phyloP scores from a whole-genome alignment of 495 filamentous ascomycete genomes.

The Annulohypoxylon nitens region DNA sequence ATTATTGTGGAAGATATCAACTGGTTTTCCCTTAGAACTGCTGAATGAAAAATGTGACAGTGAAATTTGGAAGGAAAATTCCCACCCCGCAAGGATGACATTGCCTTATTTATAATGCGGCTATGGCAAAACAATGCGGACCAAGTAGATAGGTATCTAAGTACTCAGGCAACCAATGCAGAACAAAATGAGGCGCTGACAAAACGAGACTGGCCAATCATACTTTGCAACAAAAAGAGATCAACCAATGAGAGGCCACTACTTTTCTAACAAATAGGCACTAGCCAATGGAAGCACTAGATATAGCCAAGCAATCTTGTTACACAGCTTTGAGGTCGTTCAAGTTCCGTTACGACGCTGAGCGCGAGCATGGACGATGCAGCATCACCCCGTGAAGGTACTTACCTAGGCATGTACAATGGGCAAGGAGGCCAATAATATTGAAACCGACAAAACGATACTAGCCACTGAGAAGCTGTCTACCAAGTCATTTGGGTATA shows the following conservation, averaged over 20 bases:
- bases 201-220: neutral
- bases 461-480: neutral
- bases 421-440: neutral
- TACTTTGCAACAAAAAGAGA: neutral
- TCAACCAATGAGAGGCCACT: too few species aligned
- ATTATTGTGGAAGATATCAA: neutral
- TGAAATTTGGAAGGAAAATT: neutral
- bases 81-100: neutral
- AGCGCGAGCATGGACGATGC: neutral
- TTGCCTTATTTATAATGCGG: constrained; percentile 3
- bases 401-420: neutral
- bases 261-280: neutral
- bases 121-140: neutral
- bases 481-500: neutral
- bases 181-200: neutral
- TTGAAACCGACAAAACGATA: constrained; percentile 3
- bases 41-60: neutral
- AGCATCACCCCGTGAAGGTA: neutral
- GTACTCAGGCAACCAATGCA: neutral
- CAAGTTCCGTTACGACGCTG: too few species aligned
- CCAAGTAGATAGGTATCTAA: neutral
- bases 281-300: neutral
- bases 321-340: too few species aligned
- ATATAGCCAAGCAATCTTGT: too few species aligned
- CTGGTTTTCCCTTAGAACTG: neutral